These are phyloP conservation scores for Onygenales sp. DNA, from an alignment of 2,329 filamentous ascomycete genomes.

Conservation along the genomic window DNA sequence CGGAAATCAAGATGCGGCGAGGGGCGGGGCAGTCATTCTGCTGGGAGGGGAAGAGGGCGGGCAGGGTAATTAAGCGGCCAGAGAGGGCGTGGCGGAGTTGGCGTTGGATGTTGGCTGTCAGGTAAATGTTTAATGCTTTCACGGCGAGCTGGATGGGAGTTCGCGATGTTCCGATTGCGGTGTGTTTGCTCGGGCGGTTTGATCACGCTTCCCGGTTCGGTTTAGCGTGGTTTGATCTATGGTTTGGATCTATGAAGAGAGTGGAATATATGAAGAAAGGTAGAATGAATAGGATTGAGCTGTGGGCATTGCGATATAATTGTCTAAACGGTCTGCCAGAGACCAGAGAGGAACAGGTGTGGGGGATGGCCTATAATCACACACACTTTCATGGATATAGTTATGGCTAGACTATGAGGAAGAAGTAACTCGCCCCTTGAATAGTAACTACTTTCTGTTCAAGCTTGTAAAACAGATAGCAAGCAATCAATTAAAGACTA, in stretches of 20 bases:
- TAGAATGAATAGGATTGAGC: no score
- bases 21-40: neutral
- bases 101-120: neutral
- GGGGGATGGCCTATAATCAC: no score
- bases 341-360: no score
- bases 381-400: no score
- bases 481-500: no score
- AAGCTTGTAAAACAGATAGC: no score
- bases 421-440: no score
- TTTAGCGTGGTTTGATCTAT: neutral
- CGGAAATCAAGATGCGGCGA: neutral
- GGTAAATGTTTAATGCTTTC: neutral
- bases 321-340: no score
- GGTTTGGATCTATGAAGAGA: neutral
- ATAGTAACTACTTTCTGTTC: no score
- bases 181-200: constrained; percentile 13
- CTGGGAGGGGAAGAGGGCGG: neutral
- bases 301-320: no score
- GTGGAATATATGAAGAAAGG: no score
- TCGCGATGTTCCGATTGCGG: neutral
- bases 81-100: neutral
- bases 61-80: neutral
- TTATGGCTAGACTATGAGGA: no score
- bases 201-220: neutral
- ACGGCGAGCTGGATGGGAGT: neutral